A percentile compares a stretch with the other conserved stretches of the same genome.
Conservation (phyloP, 106 monocot species). For the Alisma plantagoaquatica region DNA sequence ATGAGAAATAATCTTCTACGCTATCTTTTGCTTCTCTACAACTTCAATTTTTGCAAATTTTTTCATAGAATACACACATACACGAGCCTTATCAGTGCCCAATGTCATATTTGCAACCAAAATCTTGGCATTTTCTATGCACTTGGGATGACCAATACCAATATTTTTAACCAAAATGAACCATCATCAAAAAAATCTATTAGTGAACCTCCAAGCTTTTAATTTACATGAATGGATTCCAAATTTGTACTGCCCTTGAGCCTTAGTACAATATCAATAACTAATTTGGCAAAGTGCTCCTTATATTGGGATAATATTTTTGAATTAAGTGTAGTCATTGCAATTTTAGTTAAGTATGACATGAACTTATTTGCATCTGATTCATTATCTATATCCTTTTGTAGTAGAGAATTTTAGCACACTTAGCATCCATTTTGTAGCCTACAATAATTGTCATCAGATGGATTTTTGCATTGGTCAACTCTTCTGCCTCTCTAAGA, state of each 20-base stretch:
- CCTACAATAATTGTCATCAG: slow-evolving; percentile 85
- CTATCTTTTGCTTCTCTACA: slow-evolving; percentile 94
- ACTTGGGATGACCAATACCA: slow-evolving; percentile 87
- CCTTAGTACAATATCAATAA: too few relatives aligned
- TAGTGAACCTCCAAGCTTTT: too few relatives aligned
- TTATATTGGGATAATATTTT: too few relatives aligned
- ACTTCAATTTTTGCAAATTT: slow-evolving; percentile 87
- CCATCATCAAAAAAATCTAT: too few relatives aligned
- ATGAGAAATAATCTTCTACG: slow-evolving; percentile 87
- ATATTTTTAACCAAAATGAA: slow-evolving; percentile 99
- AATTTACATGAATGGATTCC: too few relatives aligned
- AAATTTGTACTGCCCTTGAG: too few relatives aligned
- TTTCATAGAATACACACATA: slow-evolving; percentile 95
- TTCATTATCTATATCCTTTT: slow-evolving; percentile 59
- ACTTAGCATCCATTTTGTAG: slow-evolving; percentile 68
- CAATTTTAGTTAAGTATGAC: background rate
- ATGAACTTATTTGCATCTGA: slow-evolving; percentile 48
- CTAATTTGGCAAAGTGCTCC: too few relatives aligned
- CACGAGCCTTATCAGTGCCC: slow-evolving; percentile 99
- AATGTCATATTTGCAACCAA: slow-evolving; percentile 97
- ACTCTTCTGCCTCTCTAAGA: slow-evolving; percentile 65
- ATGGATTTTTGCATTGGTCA: slow-evolving; percentile 57
- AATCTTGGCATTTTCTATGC: slow-evolving; percentile 92
- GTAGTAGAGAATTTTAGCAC: slow-evolving; percentile 44
- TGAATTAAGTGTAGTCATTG: too few relatives aligned